Conservation (phyloP, 768 basidiomycete species). For the Mycena metata region DNA sequence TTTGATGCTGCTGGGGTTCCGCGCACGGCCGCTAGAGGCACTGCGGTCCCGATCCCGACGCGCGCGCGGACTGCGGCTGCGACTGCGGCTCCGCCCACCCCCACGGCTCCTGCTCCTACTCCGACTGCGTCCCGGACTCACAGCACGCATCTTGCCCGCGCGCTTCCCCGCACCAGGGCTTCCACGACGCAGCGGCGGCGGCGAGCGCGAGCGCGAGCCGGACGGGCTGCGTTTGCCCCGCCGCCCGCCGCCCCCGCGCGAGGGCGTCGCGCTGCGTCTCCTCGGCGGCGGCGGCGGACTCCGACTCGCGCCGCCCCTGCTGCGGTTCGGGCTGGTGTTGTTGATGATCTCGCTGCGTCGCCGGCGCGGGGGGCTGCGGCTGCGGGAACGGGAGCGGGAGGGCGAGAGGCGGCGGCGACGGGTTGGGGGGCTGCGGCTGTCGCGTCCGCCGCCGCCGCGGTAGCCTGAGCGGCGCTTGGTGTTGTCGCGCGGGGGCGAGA, state of each 20-base stretch:
- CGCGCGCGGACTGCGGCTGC: slow-evolving; percentile 23
- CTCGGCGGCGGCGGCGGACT: slow-evolving; percentile 43
- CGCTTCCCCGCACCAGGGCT: slow-evolving; percentile 24
- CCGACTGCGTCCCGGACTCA: slow-evolving; percentile 24
- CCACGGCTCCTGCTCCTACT: slow-evolving; percentile 8
- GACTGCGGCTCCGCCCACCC: slow-evolving; percentile 15
- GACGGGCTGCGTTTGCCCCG: slow-evolving; percentile 46
- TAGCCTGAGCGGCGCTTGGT: slow-evolving; percentile 50
- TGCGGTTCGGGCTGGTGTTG: too few species aligned
- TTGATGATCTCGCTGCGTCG: too few species aligned
- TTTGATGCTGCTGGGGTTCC: slow-evolving; percentile 15
- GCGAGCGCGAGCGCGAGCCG: slow-evolving; percentile 49
- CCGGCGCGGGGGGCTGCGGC: slow-evolving; percentile 41
- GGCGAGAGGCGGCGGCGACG: slow-evolving; percentile 61
- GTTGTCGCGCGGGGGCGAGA: slow-evolving; percentile 62
- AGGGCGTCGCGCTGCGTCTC: slow-evolving; percentile 49
- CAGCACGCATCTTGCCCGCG: slow-evolving; percentile 20
- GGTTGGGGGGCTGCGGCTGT: slow-evolving; percentile 70
- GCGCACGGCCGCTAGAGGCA: slow-evolving; percentile 42
- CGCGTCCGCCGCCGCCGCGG: slow-evolving; percentile 42
- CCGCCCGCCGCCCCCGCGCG: slow-evolving; percentile 49
- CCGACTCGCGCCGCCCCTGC: too few species aligned
- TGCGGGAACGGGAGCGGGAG: slow-evolving; percentile 44
- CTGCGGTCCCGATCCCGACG: slow-evolving; percentile 49
- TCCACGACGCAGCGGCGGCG: slow-evolving; percentile 47